Evolutionary conservation across 768 basidiomycete genomes (phyloP).

Genomic region (Xanthoconium purpureum): DNA sequence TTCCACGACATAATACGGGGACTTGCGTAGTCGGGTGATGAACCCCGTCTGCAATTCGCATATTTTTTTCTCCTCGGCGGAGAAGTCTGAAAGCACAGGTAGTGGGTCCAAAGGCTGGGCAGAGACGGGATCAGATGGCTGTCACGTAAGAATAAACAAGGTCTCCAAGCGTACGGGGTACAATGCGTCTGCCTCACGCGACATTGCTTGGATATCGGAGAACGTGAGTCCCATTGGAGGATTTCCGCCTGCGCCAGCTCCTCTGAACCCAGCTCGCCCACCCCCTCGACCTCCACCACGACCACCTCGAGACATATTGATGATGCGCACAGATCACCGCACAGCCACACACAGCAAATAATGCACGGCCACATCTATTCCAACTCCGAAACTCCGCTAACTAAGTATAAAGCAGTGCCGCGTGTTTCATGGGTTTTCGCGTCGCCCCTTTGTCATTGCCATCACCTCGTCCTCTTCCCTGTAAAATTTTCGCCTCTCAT

Average conservation of each 20-base stretch:
- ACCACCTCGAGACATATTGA: conserved; percentile 54
- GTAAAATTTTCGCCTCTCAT: neutral
- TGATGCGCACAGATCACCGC: neutral
- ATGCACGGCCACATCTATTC: conserved; percentile 6
- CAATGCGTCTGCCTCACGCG: conserved; percentile 70
- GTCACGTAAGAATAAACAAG: conserved; percentile 15
- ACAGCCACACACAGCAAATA: conserved; percentile 10
- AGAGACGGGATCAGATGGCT: conserved; percentile 17
- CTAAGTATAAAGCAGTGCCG: conserved; percentile 19
- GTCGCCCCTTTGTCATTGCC: conserved; percentile 31
- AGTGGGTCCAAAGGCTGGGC: conserved; percentile 58
- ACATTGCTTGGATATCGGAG: conserved; percentile 73
- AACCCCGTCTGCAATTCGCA: conserved; percentile 67
- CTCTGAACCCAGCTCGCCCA: conserved; percentile 61
- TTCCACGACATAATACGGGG: conserved; percentile 75
- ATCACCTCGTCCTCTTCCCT: conserved; percentile 10
- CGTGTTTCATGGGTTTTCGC: conserved; percentile 3
- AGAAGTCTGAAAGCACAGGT: conserved; percentile 67
- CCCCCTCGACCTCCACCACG: conserved; percentile 49
- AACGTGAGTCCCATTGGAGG: conserved; percentile 81
- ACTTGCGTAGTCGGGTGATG: conserved; percentile 59
- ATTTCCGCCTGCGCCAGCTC: conserved; percentile 39
- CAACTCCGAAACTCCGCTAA: conserved; percentile 28
- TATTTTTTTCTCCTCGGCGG: conserved; percentile 61
- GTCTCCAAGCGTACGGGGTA: conserved; percentile 66